A percentile compares a stretch with the other conserved stretches of the same genome.
These are phyloP conservation scores for Neofusicoccum parvum DNA, from an alignment of 2,329 filamentous ascomycete species.

Conservation along the genomic window DNA sequence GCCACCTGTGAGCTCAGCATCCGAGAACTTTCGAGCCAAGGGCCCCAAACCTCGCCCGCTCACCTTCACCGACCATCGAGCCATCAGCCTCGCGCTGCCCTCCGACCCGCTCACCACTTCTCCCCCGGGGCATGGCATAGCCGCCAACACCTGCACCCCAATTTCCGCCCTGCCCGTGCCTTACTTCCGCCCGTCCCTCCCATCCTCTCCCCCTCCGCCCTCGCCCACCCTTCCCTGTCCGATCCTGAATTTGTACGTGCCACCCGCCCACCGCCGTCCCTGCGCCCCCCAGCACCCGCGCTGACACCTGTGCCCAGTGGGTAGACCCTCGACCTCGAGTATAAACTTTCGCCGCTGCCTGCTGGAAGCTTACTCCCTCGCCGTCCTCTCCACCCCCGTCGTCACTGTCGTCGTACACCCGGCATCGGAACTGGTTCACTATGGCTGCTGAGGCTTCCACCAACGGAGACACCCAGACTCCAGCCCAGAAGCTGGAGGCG, in stretches of 20 bases:
- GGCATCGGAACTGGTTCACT: slow-evolving; percentile 20
- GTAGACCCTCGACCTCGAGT: slow-evolving; percentile 25
- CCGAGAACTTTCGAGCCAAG: slow-evolving; percentile 13
- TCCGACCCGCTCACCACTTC: not conserved
- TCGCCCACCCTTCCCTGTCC: not conserved
- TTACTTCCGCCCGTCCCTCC: slow-evolving; percentile 10
- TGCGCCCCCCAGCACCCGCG: not conserved
- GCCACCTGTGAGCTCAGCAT: slow-evolving; percentile 13
- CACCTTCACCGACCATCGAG: not conserved
- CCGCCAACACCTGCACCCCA: not conserved
- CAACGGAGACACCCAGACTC: slow-evolving; percentile 40
- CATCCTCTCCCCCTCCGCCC: slow-evolving; percentile 2
- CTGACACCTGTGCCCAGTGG: slow-evolving; percentile 45
- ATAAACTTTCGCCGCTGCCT: slow-evolving; percentile 45
- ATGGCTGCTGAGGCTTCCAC: slow-evolving; percentile 42
- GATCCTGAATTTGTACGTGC: slow-evolving; percentile 15
- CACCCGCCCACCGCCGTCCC: slow-evolving; percentile 22
- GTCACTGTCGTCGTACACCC: slow-evolving; percentile 17
- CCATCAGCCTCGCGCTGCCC: slow-evolving; percentile 1
- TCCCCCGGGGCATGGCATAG: not conserved
- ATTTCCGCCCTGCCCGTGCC: slow-evolving; percentile 11
- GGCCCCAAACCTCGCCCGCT: not conserved
- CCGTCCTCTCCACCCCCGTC: slow-evolving; percentile 37
- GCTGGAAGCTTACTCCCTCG: slow-evolving; percentile 41
- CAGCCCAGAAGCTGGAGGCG: slow-evolving; percentile 63